phyloP scores from a whole-genome alignment of 495 filamentous ascomycete genomes.

The Daldinia caldariorum region DNA sequence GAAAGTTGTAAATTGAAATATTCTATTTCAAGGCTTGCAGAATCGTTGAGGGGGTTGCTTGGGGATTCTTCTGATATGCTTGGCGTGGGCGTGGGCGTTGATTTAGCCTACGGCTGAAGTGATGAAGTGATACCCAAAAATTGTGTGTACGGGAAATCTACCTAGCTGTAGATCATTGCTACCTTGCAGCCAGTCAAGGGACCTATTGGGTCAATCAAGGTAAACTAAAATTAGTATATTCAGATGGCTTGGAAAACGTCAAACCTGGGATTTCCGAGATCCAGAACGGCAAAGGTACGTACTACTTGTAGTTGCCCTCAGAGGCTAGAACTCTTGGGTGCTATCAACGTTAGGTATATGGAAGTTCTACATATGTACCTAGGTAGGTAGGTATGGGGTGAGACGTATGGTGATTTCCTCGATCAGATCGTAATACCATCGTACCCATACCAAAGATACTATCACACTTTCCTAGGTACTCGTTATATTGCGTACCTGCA shows the following conservation, averaged over 20 bases:
- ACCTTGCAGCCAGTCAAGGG: conserved; percentile 20
- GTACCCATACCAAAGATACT: neutral
- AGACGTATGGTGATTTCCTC: conserved; percentile 32
- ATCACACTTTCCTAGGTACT: neutral
- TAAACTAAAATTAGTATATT: conserved; percentile 35
- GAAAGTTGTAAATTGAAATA: conserved; percentile 22
- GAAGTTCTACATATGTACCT: too few species aligned
- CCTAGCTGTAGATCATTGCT: conserved; percentile 30
- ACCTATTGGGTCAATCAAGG: conserved; percentile 9
- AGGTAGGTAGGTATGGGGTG: conserved; percentile 30
- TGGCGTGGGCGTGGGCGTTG: conserved; percentile 26
- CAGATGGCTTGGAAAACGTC: neutral
- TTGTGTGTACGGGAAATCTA: conserved; percentile 21
- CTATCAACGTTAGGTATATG: neutral
- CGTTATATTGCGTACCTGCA: neutral
- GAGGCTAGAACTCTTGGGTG: conserved; percentile 1
- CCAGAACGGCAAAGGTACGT: neutral
- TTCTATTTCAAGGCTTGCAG: conserved; percentile 24
- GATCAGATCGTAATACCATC: conserved; percentile 18
- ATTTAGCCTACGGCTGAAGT: conserved; percentile 44
- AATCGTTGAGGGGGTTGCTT: conserved; percentile 13
- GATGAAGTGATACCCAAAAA: neutral
- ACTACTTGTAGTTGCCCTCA: neutral
- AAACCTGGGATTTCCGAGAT: neutral
- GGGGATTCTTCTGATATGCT: conserved; percentile 9